Evolutionary conservation across 2,329 filamentous ascomycete species (phyloP).

Genomic region (Stemphylium vesicarium): DNA sequence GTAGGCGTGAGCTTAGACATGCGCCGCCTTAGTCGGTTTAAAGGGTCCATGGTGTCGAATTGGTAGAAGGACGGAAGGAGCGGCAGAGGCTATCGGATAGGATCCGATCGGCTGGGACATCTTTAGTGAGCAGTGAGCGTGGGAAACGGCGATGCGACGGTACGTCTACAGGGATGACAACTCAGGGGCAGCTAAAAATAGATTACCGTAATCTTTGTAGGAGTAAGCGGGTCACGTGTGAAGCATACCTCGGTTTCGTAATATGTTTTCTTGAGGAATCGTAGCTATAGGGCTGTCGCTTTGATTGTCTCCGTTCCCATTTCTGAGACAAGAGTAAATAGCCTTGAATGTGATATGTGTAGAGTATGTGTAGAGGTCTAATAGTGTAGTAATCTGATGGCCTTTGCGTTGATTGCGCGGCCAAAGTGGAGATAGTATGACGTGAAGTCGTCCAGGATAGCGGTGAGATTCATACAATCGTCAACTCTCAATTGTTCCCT

Average conservation of each 20-base stretch:
- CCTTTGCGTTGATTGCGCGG: not conserved
- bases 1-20: not conserved
- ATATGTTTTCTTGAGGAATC: not conserved
- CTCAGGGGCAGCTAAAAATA: slow-evolving; percentile 7
- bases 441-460: not conserved
- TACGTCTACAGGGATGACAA: not conserved
- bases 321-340: not conserved
- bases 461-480: not conserved
- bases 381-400: not conserved
- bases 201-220: not conserved
- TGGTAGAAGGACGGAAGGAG: not conserved
- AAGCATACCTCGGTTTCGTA: not conserved
- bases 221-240: not conserved
- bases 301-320: not conserved
- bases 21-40: not conserved
- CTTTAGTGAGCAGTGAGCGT: not conserved
- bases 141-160: not conserved
- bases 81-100: not conserved
- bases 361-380: not conserved
- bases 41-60: not conserved
- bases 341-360: not conserved
- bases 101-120: not conserved
- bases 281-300: not conserved
- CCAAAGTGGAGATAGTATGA: not conserved
- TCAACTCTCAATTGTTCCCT: not conserved